Conservation (phyloP, 164 flowering plant genomes). For the Cinnamomum micranthum region DNA sequence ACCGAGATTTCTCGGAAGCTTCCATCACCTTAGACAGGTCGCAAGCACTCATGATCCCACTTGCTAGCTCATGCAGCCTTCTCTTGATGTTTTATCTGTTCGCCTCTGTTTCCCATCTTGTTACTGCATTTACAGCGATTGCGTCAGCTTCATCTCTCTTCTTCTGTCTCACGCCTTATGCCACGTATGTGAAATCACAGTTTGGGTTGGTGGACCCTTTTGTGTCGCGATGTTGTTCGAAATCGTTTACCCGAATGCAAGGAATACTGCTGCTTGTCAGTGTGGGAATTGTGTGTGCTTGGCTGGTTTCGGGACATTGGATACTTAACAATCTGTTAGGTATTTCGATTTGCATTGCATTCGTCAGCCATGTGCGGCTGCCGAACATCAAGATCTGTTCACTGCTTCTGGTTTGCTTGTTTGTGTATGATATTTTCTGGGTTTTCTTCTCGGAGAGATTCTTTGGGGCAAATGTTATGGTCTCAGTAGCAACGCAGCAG, state of each 20-base stretch:
- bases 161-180: conserved; percentile 79
- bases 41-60: conserved; percentile 93
- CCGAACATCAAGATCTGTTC: conserved; percentile 94
- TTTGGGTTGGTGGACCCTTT: conserved; percentile 64
- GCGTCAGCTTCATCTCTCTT: conserved; percentile 79
- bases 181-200: conserved; percentile 41
- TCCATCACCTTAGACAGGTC: conserved; percentile 79
- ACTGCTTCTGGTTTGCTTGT: conserved; percentile 83
- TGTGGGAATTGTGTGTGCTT: conserved; percentile 46
- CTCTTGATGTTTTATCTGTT: conserved; percentile 88
- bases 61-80: conserved; percentile 85
- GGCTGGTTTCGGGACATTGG: conserved; percentile 97
- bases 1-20: conserved; percentile 74
- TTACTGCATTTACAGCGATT: conserved; percentile 80
- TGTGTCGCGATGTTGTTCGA: conserved; percentile 75
- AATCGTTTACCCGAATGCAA: conserved; percentile 66
- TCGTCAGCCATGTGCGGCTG: conserved; percentile 94
- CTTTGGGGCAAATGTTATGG: conserved; percentile 98
- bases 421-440: conserved; percentile 94
- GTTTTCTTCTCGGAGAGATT: conserved; percentile 94
- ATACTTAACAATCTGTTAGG: conserved; percentile 83
- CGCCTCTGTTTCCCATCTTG: conserved; percentile 81
- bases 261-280: conserved; percentile 53
- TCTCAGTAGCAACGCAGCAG: conserved; percentile 88
- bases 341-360: conserved; percentile 82